Conservation (phyloP, 2,329 filamentous ascomycete genomes). For the Zymoseptoria tritici region DNA sequence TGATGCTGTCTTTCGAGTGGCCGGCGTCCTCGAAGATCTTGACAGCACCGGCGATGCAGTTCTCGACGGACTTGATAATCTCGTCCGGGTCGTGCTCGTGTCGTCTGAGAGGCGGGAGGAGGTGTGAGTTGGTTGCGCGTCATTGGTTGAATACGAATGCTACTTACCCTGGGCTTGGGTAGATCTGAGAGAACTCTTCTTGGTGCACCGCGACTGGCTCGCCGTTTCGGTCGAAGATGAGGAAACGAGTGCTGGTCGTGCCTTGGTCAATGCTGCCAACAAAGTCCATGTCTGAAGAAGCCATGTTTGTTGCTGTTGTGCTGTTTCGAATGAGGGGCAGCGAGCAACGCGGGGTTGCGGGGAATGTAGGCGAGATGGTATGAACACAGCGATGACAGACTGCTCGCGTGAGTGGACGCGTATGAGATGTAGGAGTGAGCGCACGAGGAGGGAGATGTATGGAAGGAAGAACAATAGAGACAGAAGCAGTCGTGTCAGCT, state of each 20-base stretch:
- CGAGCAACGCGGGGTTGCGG: neutral
- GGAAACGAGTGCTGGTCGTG: slow-evolving; percentile 80
- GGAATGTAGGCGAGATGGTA: neutral
- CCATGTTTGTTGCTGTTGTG: neutral
- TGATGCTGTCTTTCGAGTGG: slow-evolving; percentile 60
- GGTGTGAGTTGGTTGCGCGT: neutral
- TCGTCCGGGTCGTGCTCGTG: slow-evolving; percentile 81
- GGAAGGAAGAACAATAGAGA: neutral
- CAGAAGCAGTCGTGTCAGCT: neutral
- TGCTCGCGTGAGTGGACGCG: neutral
- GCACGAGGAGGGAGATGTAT: neutral
- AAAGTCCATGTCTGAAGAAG: slow-evolving; percentile 48
- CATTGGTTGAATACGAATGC: neutral
- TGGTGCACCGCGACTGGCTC: slow-evolving; percentile 76
- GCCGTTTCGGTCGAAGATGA: slow-evolving; percentile 78
- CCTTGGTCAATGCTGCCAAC: slow-evolving; percentile 87
- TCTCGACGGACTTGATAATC: slow-evolving; percentile 65
- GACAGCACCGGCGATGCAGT: slow-evolving; percentile 70
- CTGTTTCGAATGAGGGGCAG: neutral
- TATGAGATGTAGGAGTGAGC: neutral
- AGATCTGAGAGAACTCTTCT: slow-evolving; percentile 77
- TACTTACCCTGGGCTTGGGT: slow-evolving; percentile 74
- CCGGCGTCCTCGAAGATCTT: slow-evolving; percentile 63
- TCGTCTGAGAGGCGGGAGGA: slow-evolving; percentile 51
- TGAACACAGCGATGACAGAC: neutral